Evolutionary conservation across 2,329 filamentous ascomycete genomes (phyloP), one percentile per base, ranked within the genome.

Genomic region (Ambrosiella beaveri): DNA sequence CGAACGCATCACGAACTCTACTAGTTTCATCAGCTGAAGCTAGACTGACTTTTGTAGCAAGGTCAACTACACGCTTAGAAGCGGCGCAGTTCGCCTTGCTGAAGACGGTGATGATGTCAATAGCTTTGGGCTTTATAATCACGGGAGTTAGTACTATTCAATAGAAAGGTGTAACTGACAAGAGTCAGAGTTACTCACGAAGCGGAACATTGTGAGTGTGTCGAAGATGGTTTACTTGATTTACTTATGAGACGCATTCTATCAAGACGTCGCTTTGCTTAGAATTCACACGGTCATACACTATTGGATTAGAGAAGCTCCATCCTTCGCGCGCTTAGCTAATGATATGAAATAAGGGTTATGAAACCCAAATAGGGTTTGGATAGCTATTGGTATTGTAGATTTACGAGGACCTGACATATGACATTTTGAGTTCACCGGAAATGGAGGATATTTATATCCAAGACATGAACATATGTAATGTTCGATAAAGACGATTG

Each of bases 31-130:
- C 53, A 36, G 69, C 64, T 47, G 77, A 71, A 51, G 76, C 78
- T 69, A 89, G 81, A 9, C 73, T 68, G 11, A 87, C 82, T 53
- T 80, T 81, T 53, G 85, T 83, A 61, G 97, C 80, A 57, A 95
- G 73, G 47, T 80, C 84, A 62, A 84, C 80, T 38, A 85, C 85
- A 61, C 85, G 81, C 55, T 80, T 75, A 2, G 90, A 96, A 63
- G 84, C 77, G 19, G 85, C 79, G 57, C 80, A 79, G 65, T 76
- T 78, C 59, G 91, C 80, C 71, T 87, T 86, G 79, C 96, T 90
- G 77, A 97, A 98, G 75, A 98, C 84, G 62, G 91, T 97, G 68
- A 97, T 81, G 64, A 95, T 87, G 75, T 97, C 90, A 70, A 87
- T 79, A 64, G 85, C 79, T 76, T 88, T 90, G 72, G 77, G 80